phyloP scores from a whole-genome alignment of 495 filamentous ascomycete genomes.

The Chaetomium fimeti region DNA sequence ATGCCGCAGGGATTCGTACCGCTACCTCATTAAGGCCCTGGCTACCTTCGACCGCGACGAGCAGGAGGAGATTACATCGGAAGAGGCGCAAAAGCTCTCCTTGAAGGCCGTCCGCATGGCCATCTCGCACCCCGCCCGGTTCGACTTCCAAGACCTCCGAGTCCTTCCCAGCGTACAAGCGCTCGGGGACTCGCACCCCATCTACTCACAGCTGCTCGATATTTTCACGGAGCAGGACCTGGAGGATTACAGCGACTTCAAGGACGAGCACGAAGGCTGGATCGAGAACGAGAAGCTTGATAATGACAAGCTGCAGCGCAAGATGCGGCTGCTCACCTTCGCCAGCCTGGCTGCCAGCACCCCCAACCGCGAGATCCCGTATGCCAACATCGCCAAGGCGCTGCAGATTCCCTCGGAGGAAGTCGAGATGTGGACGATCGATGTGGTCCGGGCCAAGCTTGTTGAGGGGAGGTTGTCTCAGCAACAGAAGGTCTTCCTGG shows the following conservation, averaged over 20 bases:
- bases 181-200: conserved; percentile 75
- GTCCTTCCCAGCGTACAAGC: conserved; percentile 81
- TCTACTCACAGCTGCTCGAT: conserved; percentile 86
- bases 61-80: conserved; percentile 56
- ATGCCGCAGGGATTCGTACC: conserved; percentile 61
- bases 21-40: conserved; percentile 78
- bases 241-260: conserved; percentile 93
- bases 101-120: conserved; percentile 81
- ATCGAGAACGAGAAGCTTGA: conserved; percentile 69
- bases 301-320: conserved; percentile 64
- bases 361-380: conserved; percentile 78
- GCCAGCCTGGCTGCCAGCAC: conserved; percentile 82
- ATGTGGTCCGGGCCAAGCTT: conserved; percentile 89
- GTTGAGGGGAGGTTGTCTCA: conserved; percentile 94
- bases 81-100: conserved; percentile 75
- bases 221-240: conserved; percentile 90
- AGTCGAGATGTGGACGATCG: conserved; percentile 97
- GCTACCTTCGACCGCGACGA: conserved; percentile 73
- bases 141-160: conserved; percentile 92
- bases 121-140: conserved; percentile 70
- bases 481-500: conserved; percentile 84
- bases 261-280: conserved; percentile 75
- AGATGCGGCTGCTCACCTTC: conserved; percentile 93
- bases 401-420: conserved; percentile 78
- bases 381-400: conserved; percentile 73